Base-by-base conservation (phyloP, 192 early-diverging fungal genomes). In the Dissophora globulifera region DNA sequence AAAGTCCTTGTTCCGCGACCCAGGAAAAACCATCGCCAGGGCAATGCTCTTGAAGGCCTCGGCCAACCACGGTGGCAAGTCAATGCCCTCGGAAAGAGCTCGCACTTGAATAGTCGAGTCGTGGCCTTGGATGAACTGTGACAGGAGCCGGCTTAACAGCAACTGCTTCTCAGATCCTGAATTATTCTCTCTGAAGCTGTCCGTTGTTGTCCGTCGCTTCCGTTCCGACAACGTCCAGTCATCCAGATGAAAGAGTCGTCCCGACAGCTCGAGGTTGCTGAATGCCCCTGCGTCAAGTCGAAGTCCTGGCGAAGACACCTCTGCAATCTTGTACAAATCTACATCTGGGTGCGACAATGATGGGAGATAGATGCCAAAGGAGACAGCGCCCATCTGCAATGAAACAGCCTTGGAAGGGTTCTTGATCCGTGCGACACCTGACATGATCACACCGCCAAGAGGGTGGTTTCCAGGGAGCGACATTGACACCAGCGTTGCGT, bases 241-340 rank as follows among this genome's bases (percentile, higher is more conserved):
- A 10, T 76, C 72, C 16, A 76, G 57, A 67, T 76, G 72, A 10
- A 76, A 67, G 38, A 76, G 72, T 27, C 72, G 56, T 1, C 72
- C 72, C 16, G 58, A 50, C 12, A 76, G 57, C 6, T 19, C 38
- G 6, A 76, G n/a, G 32, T 66, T 43, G 43, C 35, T 61, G 11
- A 52, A 50, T 27, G 54, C 45, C 4, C 58, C 63, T 42, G 63
- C 64, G 19, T 60, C 57, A 4, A 76, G 50, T 11, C 26, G 26
- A 19, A 76, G 38, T 42, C 40, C 57, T 29, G 50, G 4, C 8
- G 63, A 61, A 0, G 40, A 20, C 31, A 76, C 58, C 46, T 76
- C 72, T 46, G 72, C 72, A 35, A 76, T 57, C 45, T 67, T 31
- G 58, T 67, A 76, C 13, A 49, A 33, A n/a, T 76, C 72, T 5